Evolutionary conservation across 768 basidiomycete genomes (phyloP).

Genomic region (Gyrodon lividus): DNA sequence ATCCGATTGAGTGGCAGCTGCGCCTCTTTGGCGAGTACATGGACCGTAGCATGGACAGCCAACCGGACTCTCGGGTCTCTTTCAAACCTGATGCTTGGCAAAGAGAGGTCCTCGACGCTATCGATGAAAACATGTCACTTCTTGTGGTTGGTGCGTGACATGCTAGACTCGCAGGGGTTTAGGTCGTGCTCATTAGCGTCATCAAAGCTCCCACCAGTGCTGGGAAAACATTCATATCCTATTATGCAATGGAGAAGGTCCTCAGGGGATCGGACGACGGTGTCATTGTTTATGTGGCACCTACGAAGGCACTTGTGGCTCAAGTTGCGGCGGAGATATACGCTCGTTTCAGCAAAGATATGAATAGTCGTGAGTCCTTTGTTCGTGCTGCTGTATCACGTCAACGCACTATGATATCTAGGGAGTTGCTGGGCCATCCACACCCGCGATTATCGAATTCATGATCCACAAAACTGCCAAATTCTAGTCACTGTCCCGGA

Average conservation of each 20-base stretch:
- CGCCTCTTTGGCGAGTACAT: slow-evolving; percentile 69
- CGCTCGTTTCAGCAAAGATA: slow-evolving; percentile 60
- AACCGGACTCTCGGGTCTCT: slow-evolving; percentile 52
- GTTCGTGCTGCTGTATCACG: neutral
- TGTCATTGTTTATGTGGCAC: slow-evolving; percentile 70
- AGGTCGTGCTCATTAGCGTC: neutral
- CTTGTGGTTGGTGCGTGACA: slow-evolving; percentile 57
- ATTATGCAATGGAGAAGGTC: slow-evolving; percentile 73
- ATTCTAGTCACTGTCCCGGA: slow-evolving; percentile 76
- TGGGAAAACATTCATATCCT: slow-evolving; percentile 77
- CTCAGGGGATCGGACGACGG: slow-evolving; percentile 63
- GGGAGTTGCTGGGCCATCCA: slow-evolving; percentile 65
- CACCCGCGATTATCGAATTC: slow-evolving; percentile 60
- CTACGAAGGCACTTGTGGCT: slow-evolving; percentile 70
- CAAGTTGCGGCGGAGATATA: slow-evolving; percentile 77
- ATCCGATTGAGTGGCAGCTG: slow-evolving; percentile 65
- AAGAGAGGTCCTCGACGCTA: slow-evolving; percentile 57
- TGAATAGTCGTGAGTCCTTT: slow-evolving; percentile 41
- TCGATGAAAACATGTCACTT: slow-evolving; percentile 58
- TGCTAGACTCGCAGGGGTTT: neutral
- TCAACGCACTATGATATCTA: slow-evolving; percentile 21
- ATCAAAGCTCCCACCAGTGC: slow-evolving; percentile 63
- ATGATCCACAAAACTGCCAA: slow-evolving; percentile 66
- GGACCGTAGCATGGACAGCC: slow-evolving; percentile 70
- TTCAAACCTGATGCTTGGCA: slow-evolving; percentile 77